A percentile compares a stretch with the other conserved stretches of the same genome.
These are phyloP conservation scores for Begonia fuchsioides DNA, from an alignment of 306 rosid genomes.

Conservation along the genomic window DNA sequence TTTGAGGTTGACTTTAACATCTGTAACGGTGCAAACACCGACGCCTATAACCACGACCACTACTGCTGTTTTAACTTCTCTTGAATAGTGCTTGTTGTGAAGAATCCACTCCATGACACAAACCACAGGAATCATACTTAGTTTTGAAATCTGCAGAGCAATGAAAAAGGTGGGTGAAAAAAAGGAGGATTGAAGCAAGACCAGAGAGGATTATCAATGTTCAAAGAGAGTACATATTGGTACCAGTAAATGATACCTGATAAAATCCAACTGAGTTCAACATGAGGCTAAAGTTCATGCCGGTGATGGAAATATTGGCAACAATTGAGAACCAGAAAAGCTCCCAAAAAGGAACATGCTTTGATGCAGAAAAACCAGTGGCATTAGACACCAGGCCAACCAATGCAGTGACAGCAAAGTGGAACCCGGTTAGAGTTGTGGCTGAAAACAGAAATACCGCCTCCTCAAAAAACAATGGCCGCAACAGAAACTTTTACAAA, in stretches of 20 bases:
- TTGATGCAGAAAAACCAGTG: conserved; percentile 58
- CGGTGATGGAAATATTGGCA: conserved; percentile 75
- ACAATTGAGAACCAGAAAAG: conserved; percentile 84
- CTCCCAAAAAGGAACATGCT: conserved; percentile 90
- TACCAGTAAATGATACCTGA: conserved; percentile 30
- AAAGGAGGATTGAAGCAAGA: no score
- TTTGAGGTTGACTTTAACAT: conserved; percentile 34
- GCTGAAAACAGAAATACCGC: conserved; percentile 28
- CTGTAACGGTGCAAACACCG: conserved; percentile 40
- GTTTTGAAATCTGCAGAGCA: conserved; percentile 60
- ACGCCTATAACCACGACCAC: conserved; percentile 48
- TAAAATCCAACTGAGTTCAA: conserved; percentile 87
- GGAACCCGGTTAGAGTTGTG: conserved; percentile 80
- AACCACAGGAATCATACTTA: conserved; percentile 97
- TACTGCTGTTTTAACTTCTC: conserved; percentile 66
- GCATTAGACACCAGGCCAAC: conserved; percentile 84
- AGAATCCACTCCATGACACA: conserved; percentile 39
- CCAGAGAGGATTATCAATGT: no score
- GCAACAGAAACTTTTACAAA: no score
- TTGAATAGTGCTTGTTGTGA: conserved; percentile 32
- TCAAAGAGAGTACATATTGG: background rate
- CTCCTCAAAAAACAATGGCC: no score
- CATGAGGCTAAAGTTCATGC: conserved; percentile 94
- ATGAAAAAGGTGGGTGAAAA: no score
- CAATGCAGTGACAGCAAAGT: conserved; percentile 77